A percentile compares a stretch with the other conserved stretches of the same genome.
phyloP scores from a whole-genome alignment of 1,139 yeast genomes.

The Sugiyamaella pinicola region DNA sequence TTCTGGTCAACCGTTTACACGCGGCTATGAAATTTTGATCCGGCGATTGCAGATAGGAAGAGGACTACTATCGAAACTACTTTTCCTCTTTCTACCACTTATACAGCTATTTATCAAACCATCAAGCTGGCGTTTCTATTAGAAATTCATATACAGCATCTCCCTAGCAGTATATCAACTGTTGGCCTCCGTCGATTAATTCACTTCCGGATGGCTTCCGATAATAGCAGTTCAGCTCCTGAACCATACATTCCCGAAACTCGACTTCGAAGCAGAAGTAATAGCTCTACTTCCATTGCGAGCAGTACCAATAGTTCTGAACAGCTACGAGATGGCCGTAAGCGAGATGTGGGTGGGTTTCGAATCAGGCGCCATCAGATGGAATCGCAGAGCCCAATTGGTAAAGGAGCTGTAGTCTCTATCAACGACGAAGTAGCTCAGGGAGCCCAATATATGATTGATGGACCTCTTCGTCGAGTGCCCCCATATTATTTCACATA shows the following conservation, averaged over 20 bases:
- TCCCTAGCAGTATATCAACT: background rate
- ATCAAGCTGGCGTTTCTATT: constrained; percentile 3
- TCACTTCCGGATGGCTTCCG: background rate
- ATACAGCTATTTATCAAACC: too few relatives aligned
- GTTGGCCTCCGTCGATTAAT: background rate
- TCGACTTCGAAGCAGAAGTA: constrained; percentile 14
- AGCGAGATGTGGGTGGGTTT: constrained; percentile 35
- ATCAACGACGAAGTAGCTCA: constrained; percentile 42
- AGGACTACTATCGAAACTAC: background rate
- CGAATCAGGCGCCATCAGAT: constrained; percentile 35
- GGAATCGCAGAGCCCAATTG: constrained; percentile 28
- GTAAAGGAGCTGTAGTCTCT: constrained; percentile 26
- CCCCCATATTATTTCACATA: constrained; percentile 88
- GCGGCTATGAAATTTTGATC: constrained; percentile 4
- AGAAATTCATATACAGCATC: background rate
- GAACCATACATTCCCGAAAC: background rate
- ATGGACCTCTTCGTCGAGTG: constrained; percentile 60
- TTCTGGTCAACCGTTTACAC: background rate
- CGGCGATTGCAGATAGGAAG: background rate
- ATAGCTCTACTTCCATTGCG: constrained; percentile 5
- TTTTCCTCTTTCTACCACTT: background rate
- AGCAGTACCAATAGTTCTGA: constrained; percentile 10
- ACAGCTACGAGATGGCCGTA: constrained; percentile 16
- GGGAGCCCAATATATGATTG: constrained; percentile 45
- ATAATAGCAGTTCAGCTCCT: background rate